Conservation (phyloP, 2,329 filamentous ascomycete species). For the Penicillium sp. region DNA sequence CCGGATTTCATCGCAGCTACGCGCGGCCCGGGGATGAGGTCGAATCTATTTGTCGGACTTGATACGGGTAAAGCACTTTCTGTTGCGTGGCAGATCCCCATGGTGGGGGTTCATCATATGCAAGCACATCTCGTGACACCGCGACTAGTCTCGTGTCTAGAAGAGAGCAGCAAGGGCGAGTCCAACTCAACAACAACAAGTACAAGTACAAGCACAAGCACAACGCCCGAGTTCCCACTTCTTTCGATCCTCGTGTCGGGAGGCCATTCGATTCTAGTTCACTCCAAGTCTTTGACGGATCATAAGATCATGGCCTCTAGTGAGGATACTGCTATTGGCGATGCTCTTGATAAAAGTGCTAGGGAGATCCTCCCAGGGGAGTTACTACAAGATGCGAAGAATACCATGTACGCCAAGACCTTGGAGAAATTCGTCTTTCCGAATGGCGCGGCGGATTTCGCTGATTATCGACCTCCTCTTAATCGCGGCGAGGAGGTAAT, state of each 20-base stretch:
- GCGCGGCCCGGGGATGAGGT: slow-evolving; percentile 84
- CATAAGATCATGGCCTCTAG: slow-evolving; percentile 76
- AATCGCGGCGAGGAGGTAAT: slow-evolving; percentile 64
- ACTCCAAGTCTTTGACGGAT: slow-evolving; percentile 68
- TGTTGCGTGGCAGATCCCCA: slow-evolving; percentile 78
- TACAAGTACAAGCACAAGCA: slow-evolving; percentile 6
- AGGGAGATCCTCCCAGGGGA: slow-evolving; percentile 71
- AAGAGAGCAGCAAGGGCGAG: slow-evolving; percentile 25
- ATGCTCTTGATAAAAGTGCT: slow-evolving; percentile 86
- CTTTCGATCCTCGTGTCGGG: slow-evolving; percentile 88
- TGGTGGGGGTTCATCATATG: slow-evolving; percentile 94
- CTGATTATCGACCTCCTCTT: slow-evolving; percentile 61
- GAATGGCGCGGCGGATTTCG: slow-evolving; percentile 40
- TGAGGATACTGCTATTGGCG: slow-evolving; percentile 83
- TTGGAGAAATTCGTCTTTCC: slow-evolving; percentile 82
- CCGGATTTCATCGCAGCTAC: slow-evolving; percentile 90
- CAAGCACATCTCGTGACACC: slow-evolving; percentile 93
- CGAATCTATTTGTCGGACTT: slow-evolving; percentile 76
- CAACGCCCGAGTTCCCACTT: slow-evolving; percentile 73
- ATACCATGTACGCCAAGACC: slow-evolving; percentile 78
- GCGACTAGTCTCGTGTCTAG: slow-evolving; percentile 70
- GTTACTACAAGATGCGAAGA: slow-evolving; percentile 58
- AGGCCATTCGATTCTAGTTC: slow-evolving; percentile 85
- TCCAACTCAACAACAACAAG: no score
- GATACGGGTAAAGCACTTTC: slow-evolving; percentile 86